Conservation (phyloP, 768 basidiomycete genomes). For the Fistulinella prunicolor region DNA sequence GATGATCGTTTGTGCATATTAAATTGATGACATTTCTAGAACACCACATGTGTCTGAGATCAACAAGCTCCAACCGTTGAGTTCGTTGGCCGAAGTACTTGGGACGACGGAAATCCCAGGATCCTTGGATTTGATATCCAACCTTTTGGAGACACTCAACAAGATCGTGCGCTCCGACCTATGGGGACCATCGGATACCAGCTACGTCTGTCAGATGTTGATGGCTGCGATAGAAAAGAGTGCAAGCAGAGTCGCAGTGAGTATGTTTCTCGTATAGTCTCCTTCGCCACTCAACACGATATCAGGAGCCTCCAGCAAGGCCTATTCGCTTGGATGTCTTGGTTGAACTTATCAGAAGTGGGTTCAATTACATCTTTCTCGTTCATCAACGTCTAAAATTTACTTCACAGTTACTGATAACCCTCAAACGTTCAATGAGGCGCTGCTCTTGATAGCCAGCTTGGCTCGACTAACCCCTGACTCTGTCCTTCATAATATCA, state of each 20-base stretch:
- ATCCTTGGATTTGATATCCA: constrained; percentile 67
- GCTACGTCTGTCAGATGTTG: constrained; percentile 78
- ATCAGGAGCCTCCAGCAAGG: constrained; percentile 53
- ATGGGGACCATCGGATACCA: constrained; percentile 58
- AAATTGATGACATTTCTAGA: constrained; percentile 3
- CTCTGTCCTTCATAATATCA: constrained; percentile 88
- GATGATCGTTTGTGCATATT: not conserved
- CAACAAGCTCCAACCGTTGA: constrained; percentile 46
- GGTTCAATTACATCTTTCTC: not conserved
- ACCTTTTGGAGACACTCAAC: constrained; percentile 69
- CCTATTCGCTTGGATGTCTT: constrained; percentile 79
- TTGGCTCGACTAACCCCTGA: constrained; percentile 84
- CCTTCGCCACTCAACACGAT: not conserved
- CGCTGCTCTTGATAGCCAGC: constrained; percentile 80
- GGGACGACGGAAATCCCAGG: constrained; percentile 62
- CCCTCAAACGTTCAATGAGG: constrained; percentile 94
- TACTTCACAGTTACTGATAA: constrained; percentile 70
- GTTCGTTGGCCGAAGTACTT: constrained; percentile 66
- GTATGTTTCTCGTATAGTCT: constrained; percentile 13
- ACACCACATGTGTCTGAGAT: constrained; percentile 30
- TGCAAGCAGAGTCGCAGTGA: constrained; percentile 54
- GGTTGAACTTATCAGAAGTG: constrained; percentile 83
- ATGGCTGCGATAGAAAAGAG: constrained; percentile 77
- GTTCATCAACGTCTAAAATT: not conserved
- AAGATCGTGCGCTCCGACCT: constrained; percentile 58